Evolutionary conservation across 2,329 filamentous ascomycete species (phyloP).

Genomic region (Endoconidiophora polonica): DNA sequence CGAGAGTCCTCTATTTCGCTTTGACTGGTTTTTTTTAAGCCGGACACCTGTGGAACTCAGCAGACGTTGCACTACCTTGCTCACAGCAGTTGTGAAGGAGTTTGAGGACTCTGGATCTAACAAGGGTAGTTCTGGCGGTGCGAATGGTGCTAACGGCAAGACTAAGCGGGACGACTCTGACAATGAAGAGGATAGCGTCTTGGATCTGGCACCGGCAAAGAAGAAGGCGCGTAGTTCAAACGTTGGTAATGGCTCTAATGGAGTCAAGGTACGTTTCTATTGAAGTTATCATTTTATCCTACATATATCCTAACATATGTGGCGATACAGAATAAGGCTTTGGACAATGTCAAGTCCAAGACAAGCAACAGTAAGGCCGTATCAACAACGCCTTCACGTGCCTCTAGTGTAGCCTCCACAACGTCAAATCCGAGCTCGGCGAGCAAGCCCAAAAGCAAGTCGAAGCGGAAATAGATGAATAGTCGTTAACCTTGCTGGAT

Average conservation of each 20-base stretch:
- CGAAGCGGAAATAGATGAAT: constrained; percentile 28
- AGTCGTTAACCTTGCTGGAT: neutral
- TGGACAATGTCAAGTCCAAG: constrained; percentile 66
- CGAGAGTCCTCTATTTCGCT: constrained; percentile 85
- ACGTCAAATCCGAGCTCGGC: constrained; percentile 29
- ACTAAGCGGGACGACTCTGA: constrained; percentile 71
- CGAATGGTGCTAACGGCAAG: constrained; percentile 45
- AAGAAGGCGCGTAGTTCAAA: constrained; percentile 60
- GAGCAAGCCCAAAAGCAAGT: constrained; percentile 32
- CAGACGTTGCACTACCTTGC: constrained; percentile 78
- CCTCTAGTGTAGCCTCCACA: constrained; percentile 72
- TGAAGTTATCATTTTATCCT: neutral
- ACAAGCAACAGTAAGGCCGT: constrained; percentile 55
- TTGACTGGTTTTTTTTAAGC: constrained; percentile 98
- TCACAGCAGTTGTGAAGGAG: constrained; percentile 88
- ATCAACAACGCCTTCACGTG: constrained; percentile 64
- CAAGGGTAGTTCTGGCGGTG: constrained; percentile 18
- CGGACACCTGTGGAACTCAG: constrained; percentile 85
- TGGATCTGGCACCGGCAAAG: constrained; percentile 71
- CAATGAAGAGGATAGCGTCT: constrained; percentile 65
- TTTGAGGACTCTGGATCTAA: constrained; percentile 53
- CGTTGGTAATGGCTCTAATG: constrained; percentile 27
- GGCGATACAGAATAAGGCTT: constrained; percentile 62
- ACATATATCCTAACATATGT: too few species aligned
- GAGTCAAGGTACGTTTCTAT: constrained; percentile 54